A percentile compares a stretch with the other conserved stretches of the same genome.
Evolutionary conservation across 164 flowering plant genomes (phyloP).

Genomic region (Berberis vulgaris): DNA sequence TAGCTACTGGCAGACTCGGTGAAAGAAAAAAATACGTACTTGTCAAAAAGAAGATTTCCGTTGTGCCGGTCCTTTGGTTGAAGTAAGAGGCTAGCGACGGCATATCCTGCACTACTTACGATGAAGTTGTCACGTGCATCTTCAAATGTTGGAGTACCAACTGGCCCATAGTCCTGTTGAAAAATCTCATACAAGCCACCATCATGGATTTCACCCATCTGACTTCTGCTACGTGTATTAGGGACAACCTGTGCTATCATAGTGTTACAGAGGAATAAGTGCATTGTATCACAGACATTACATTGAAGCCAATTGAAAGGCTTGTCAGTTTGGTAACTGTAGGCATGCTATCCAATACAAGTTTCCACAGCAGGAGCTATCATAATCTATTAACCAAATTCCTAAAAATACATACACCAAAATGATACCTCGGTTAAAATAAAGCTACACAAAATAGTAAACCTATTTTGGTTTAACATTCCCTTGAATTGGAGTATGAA

Average conservation of each 20-base stretch:
- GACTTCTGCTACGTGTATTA: constrained; percentile 90
- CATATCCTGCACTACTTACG: constrained; percentile 98
- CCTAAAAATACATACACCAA: too few relatives aligned
- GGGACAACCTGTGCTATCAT: constrained; percentile 71
- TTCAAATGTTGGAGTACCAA: constrained; percentile 84
- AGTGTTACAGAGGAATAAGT: not conserved
- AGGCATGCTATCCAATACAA: too few relatives aligned
- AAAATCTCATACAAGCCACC: constrained; percentile 98
- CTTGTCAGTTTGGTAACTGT: too few relatives aligned
- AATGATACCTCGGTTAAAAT: too few relatives aligned
- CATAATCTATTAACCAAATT: too few relatives aligned
- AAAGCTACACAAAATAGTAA: too few relatives aligned
- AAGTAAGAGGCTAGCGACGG: constrained; percentile 95
- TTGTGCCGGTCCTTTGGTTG: constrained; percentile 99
- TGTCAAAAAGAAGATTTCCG: constrained; percentile 95
- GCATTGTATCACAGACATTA: too few relatives aligned
- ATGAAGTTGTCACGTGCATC: constrained; percentile 94
- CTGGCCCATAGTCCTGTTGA: constrained; percentile 93
- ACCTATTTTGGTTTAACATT: too few relatives aligned
- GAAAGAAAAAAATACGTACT: constrained; percentile 28
- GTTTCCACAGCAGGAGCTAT: too few relatives aligned
- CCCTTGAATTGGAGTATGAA: too few relatives aligned
- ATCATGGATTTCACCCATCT: constrained; percentile 99
- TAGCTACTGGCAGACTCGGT: not conserved
- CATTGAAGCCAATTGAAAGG: too few relatives aligned